Evolutionary conservation across 148 eudicot genomes (phyloP), one percentile per base, ranked within the genome.

Genomic region (Vaccinium darrowii): DNA sequence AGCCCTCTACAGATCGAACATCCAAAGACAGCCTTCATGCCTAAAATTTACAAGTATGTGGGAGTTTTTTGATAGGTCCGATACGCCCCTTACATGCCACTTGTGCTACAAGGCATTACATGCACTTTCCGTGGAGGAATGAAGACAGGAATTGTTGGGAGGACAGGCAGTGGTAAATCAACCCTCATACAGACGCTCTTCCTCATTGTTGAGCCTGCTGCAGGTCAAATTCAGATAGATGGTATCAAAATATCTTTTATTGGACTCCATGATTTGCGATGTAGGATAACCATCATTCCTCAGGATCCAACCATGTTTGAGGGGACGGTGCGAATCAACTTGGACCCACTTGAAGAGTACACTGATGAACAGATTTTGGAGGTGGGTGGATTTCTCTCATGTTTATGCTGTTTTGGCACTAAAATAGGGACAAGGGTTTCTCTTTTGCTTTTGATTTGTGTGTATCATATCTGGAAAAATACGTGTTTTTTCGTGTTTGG

Each of bases 251-350:
- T 93, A 30, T 90, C 88, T 25, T 67, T 84, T 27, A 90, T 91
- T 27, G 95, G 92, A 21, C 84, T 93, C 79, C 92, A 91, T 78
- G 93, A 91, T 87, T 76, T 93, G 71, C 87, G 93, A 51, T 89
- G 92, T 25, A 89, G 91, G 74, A 79, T 92, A 76, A 92, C 93
- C 83, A 92, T 92, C 80, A 93, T 93, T 73, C 93, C 93, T 5
- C 95, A 93, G 53, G 95, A 93, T 72, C 95, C 95, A 2, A 91
- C 91, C 86, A 91, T 93, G 95, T 91, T 93, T 53, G 91, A 91
- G 87, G 95, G 95, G 65, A 91, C 91, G 49, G 83, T 91, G 49
- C 88, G 95, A 77, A 89, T 89, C 84, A 93, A 93, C 88, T 63
- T 93, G 86, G 95, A 93, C 82, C 95, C 95, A 12, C 91, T 93